Evolutionary conservation across 352 stramenopile genomes (phyloP), one percentile per base, ranked within the genome.

Genomic region (Aphanomyces astaci): DNA sequence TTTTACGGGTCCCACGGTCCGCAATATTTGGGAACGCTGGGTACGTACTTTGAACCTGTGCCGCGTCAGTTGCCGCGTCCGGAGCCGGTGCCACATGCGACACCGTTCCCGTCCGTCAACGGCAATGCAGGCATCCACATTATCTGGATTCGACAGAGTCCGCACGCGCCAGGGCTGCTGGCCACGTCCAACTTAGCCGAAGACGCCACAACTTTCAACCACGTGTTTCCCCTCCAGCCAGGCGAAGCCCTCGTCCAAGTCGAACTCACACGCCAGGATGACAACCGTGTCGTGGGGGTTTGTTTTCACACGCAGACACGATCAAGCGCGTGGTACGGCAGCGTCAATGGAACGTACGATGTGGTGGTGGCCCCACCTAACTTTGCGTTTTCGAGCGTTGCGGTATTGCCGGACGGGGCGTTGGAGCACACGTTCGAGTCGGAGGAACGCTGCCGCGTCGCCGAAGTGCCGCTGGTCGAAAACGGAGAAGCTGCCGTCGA

Each of bases 1-100:
- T 68, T 68, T 68, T 68, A 62, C 27, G 62, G 62, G 4, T 68
- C 62, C 10, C 62, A 68, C 32, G 62, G 62, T 1, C 62, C 22
- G 9, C 46, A 60, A 15, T 68, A 68, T 28, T 28, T 68, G 2
- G 62, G 62, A 0, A 68, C 62, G 22, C 48, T 68, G 13, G 62
- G 62, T 9, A 32, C 62, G n/a, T 68, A 60, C n/a, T 68, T 59
- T 36, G 51, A 25, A 22, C 51, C 51, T n/a, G 11, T 32, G 13
- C 51, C 51, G 1, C 25, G n/a, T 25, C 36, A 43, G 7, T 25
- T 59, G 22, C 51, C 51, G 15, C 51, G 51, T 22, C 51, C 51
- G 7, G 22, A 33, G 27, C 51, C 2, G 30, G 7, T 55, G 48
- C 48, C n/a, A 22, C 11, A 30, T 22, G 11, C 22, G n/a, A 10